Percentiles rank a stretch among this genome's conserved stretches.
Evolutionary conservation across 2,329 filamentous ascomycete species (phyloP).

Genomic region (Monosporascus sp.): DNA sequence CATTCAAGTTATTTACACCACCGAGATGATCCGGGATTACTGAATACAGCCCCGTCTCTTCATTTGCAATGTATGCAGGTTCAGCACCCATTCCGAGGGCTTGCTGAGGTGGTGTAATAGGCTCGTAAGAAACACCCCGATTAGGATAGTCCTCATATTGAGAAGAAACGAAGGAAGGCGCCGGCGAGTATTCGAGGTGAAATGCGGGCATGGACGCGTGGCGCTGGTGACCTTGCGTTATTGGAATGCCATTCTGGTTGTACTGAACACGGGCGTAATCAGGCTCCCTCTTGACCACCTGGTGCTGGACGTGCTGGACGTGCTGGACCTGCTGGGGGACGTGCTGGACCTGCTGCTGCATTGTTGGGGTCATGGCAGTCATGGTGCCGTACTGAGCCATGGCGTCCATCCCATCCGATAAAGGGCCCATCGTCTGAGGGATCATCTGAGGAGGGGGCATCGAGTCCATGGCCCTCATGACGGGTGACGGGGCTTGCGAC

Average conservation of each 20-base stretch:
- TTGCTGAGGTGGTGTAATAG: slow-evolving; percentile 92
- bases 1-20: slow-evolving; percentile 70
- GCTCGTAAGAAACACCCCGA: slow-evolving; percentile 92
- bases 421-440: slow-evolving; percentile 51
- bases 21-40: slow-evolving; percentile 83
- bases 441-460: slow-evolving; percentile 93
- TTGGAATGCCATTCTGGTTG: slow-evolving; percentile 84
- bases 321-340: slow-evolving; percentile 56
- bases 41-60: slow-evolving; percentile 93
- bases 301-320: slow-evolving; percentile 40
- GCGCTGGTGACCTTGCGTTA: slow-evolving; percentile 79
- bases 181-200: slow-evolving; percentile 91
- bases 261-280: slow-evolving; percentile 81
- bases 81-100: slow-evolving; percentile 75
- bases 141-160: slow-evolving; percentile 98
- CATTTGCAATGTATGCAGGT: slow-evolving; percentile 95
- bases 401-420: slow-evolving; percentile 63
- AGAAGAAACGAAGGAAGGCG: slow-evolving; percentile 96
- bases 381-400: slow-evolving; percentile 67
- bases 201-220: slow-evolving; percentile 99
- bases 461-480: slow-evolving; percentile 83
- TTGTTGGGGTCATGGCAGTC: slow-evolving; percentile 61
- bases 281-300: slow-evolving; percentile 80
- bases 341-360: slow-evolving; percentile 57
- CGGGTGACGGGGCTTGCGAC: slow-evolving; percentile 80